A percentile compares a stretch with the other conserved stretches of the same genome.
These are phyloP conservation scores for Crithidia thermophila DNA, from an alignment of 208 protist species.

Conservation along the genomic window DNA sequence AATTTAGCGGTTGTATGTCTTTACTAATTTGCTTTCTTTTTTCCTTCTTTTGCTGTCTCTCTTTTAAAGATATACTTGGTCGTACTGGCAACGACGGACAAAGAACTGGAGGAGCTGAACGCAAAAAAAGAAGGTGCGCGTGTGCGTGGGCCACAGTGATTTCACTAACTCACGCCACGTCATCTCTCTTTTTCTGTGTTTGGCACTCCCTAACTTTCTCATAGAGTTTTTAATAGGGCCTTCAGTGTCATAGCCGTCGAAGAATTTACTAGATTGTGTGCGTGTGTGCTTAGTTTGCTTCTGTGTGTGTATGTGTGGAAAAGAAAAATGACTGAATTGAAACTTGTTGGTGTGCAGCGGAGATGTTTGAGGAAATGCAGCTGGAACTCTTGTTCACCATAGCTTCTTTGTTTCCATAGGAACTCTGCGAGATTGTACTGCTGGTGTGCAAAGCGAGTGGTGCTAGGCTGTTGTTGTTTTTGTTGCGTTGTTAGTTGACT, in stretches of 20 bases:
- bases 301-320: background rate
- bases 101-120: slow-evolving; percentile 55
- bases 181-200: slow-evolving; percentile 3
- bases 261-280: slow-evolving; percentile 22
- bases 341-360: background rate
- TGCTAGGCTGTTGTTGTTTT: background rate
- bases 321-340: no score
- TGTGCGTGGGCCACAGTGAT: background rate
- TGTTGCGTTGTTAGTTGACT: background rate
- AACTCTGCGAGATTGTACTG: slow-evolving; percentile 57
- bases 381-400: slow-evolving; percentile 14
- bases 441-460: no score
- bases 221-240: slow-evolving; percentile 12
- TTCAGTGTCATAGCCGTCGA: slow-evolving; percentile 61
- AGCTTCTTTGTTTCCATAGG: slow-evolving; percentile 42
- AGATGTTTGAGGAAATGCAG: slow-evolving; percentile 27
- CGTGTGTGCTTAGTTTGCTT: background rate
- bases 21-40: slow-evolving; percentile 7
- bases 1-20: background rate
- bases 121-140: no score
- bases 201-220: background rate
- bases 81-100: slow-evolving; percentile 21
- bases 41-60: background rate
- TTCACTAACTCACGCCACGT: slow-evolving; percentile 3
- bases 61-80: background rate